Percentiles rank a stretch among this genome's conserved stretches.
phyloP scores from a whole-genome alignment of 108 stramenopile genomes.

The Fistulifera pelliculosa region DNA sequence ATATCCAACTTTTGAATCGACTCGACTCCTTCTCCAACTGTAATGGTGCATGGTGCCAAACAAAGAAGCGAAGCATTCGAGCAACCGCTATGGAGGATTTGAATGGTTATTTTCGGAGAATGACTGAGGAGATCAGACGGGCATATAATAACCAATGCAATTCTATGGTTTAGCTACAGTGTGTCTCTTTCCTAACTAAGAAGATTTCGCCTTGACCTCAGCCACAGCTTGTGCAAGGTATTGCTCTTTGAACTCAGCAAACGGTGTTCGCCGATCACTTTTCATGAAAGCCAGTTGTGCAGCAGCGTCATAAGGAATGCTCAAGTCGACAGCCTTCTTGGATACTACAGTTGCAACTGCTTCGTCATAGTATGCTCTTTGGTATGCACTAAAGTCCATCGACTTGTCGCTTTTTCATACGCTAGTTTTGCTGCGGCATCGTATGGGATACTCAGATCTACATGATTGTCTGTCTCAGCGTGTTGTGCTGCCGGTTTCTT shows the following conservation, averaged over 20 bases:
- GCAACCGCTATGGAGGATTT: no score
- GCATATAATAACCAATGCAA: no score
- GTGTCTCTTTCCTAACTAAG: no score
- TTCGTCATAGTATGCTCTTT: constrained; percentile 38
- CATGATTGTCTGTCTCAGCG: background rate
- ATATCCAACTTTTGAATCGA: no score
- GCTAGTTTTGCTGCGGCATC: constrained; percentile 44
- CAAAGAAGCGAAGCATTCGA: no score
- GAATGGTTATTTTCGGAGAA: no score
- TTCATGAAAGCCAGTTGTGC: constrained; percentile 41
- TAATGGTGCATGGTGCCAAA: no score
- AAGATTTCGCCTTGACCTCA: constrained; percentile 9
- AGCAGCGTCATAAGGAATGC: constrained; percentile 35
- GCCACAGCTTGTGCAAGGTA: constrained; percentile 34
- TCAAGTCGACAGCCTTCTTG: constrained; percentile 4
- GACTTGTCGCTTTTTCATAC: constrained; percentile 34
- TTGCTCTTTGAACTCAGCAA: constrained; percentile 35
- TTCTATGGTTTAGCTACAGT: no score
- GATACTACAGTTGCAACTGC: constrained; percentile 10
- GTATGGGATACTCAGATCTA: constrained; percentile 18
- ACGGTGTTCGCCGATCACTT: constrained; percentile 35
- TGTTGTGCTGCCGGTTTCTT: constrained; percentile 6
- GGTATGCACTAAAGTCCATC: constrained; percentile 43
- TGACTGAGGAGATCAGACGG: no score
- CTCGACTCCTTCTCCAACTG: no score